Percentiles rank a stretch among this genome's conserved stretches.
These are phyloP conservation scores for Metschnikowia koreensis DNA, from an alignment of 805 yeast species.

Conservation along the genomic window DNA sequence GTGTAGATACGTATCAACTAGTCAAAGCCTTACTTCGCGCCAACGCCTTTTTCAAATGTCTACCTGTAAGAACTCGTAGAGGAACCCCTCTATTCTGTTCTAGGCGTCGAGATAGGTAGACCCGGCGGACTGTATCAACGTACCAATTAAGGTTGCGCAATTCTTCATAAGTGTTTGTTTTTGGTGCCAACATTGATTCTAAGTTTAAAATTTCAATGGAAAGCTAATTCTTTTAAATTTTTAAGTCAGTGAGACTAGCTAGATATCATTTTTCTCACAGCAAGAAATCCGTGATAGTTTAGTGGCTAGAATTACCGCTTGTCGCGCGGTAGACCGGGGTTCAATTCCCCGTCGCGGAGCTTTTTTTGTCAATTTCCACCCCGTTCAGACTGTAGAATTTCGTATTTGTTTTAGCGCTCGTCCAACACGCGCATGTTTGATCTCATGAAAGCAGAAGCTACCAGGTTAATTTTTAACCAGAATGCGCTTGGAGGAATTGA, in stretches of 20 bases:
- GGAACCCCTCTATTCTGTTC: background rate
- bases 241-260: background rate
- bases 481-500: conserved; percentile 15
- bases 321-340: conserved; percentile 26
- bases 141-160: too few relatives aligned
- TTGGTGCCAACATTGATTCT: too few relatives aligned
- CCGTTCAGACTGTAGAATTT: background rate
- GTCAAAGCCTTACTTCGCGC: too few relatives aligned
- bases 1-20: too few relatives aligned
- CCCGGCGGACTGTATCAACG: background rate
- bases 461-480: background rate
- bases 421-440: background rate
- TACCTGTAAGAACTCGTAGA: too few relatives aligned
- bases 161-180: too few relatives aligned
- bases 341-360: conserved; percentile 26
- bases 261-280: too few relatives aligned
- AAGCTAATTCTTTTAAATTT: too few relatives aligned
- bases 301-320: conserved; percentile 25
- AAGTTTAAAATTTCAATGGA: too few relatives aligned
- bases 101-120: background rate
- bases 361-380: conserved; percentile 1
- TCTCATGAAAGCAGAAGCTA: background rate
- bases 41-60: too few relatives aligned
- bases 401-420: background rate
- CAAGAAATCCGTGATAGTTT: conserved; percentile 22